Evolutionary conservation across 306 rosid species (phyloP), one percentile per base, ranked within the genome.

Genomic region (Citrullus colocynthis): DNA sequence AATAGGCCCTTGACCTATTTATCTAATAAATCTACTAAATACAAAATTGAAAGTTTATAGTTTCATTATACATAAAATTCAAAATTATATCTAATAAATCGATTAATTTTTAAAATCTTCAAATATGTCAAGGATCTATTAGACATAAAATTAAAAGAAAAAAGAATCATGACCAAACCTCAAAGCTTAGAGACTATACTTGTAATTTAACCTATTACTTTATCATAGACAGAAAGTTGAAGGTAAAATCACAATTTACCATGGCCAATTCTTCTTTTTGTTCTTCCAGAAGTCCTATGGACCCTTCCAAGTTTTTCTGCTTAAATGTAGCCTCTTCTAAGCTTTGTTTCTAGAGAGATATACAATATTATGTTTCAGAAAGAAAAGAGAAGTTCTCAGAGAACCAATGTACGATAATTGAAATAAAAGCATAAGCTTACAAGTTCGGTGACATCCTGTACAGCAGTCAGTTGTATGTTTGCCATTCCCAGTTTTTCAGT

Each of bases 201-300:
- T 51, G 56, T 51, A 15, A 51, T 51, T 51, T 51, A 14, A 51
- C 18, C 52, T 6, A 49, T 72, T 72, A 72, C 32, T 66, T 24
- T 62, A 48, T 61, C 73, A 24, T 44, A 49, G 42, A 78, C 16
- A 65, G 37, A 48, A 36, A 20, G 57, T 30, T 20, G 28, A 78
- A 15, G 59, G 59, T 17, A 39, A 56, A 74, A 18, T 48, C 72
- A 54, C 20, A 81, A 55, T 80, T 74, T 75, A 95, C 98, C 98
- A 90, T 87, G 59, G 88, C 90, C 83, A 92, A 81, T 78, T 92
- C 98, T 83, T 95, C 97, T 85, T 89, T 92, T 82, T 90, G 95
- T 79, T 92, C 93, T 66, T 77, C 58, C 87, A 90, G 80, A 80
- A 79, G 69, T 84, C 85, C 82, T 28, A 88, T 81, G 63, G 89